Evolutionary conservation across 1,284 basidiomycete species (phyloP).

Genomic region (Leccinum pachyderme): DNA sequence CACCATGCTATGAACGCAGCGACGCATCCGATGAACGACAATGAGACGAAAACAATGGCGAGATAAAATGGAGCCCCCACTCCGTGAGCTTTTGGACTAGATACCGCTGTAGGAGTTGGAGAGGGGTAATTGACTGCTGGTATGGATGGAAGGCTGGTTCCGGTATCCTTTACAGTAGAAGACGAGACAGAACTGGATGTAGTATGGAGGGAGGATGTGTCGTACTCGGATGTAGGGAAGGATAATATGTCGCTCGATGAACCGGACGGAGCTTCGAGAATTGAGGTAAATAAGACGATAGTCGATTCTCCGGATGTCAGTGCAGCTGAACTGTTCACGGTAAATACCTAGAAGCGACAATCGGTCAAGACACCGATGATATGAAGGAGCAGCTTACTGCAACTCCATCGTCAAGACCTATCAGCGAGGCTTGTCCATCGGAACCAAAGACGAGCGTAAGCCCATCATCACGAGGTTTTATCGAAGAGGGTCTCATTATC

Average conservation of each 20-base stretch:
- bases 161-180: slow-evolving; percentile 9
- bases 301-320: not conserved
- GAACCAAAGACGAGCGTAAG: slow-evolving; percentile 29
- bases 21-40: slow-evolving; percentile 31
- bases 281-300: slow-evolving; percentile 12
- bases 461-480: slow-evolving; percentile 17
- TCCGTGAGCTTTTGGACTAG: slow-evolving; percentile 21
- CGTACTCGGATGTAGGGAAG: slow-evolving; percentile 1
- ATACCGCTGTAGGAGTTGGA: slow-evolving; percentile 20
- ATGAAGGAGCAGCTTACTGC: slow-evolving; percentile 7
- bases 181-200: slow-evolving; percentile 9
- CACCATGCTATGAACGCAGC: slow-evolving; percentile 33
- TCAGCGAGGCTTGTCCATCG: slow-evolving; percentile 28
- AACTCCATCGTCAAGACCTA: slow-evolving; percentile 16
- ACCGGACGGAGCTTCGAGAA: slow-evolving; percentile 21
- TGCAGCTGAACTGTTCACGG: slow-evolving; percentile 1
- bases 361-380: not conserved
- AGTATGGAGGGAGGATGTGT: not conserved
- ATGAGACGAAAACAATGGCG: slow-evolving; percentile 30
- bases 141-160: slow-evolving; percentile 24
- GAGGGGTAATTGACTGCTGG: slow-evolving; percentile 24
- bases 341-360: slow-evolving; percentile 10
- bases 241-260: slow-evolving; percentile 4
- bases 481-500: slow-evolving; percentile 21
- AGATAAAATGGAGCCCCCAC: slow-evolving; percentile 34